phyloP scores from a whole-genome alignment of 2,329 filamentous ascomycete genomes.

The Alternaria arborescens region DNA sequence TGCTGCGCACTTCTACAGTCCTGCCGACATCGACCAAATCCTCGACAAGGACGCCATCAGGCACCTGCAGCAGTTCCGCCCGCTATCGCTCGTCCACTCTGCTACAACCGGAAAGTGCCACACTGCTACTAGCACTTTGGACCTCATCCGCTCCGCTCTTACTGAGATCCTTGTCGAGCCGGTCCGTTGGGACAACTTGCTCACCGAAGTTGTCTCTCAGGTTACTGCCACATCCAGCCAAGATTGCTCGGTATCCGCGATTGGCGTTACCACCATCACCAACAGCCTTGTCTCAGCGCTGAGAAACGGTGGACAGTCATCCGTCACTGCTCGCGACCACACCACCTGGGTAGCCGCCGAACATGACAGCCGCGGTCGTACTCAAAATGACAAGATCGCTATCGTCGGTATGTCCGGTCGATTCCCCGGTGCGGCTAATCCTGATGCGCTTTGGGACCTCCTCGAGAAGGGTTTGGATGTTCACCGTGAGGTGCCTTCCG shows the following conservation, averaged over 20 bases:
- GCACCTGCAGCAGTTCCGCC: constrained; percentile 54
- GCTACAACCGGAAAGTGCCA: constrained; percentile 57
- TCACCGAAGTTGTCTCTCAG: constrained; percentile 59
- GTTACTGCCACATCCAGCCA: constrained; percentile 53
- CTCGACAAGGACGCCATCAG: constrained; percentile 53
- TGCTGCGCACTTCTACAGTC: constrained; percentile 63
- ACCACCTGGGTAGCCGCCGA: constrained; percentile 52
- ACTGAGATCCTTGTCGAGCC: constrained; percentile 57
- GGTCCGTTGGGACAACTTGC: constrained; percentile 60
- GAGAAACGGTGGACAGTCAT: constrained; percentile 59
- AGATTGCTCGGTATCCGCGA: constrained; percentile 57
- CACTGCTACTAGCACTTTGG: constrained; percentile 55
- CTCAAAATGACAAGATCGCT: constrained; percentile 74
- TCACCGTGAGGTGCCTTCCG: constrained; percentile 70
- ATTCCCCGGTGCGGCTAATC: constrained; percentile 76
- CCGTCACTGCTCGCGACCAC: constrained; percentile 56
- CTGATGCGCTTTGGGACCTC: constrained; percentile 78
- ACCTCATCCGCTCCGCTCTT: constrained; percentile 56
- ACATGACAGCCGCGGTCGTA: constrained; percentile 52
- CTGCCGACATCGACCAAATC: constrained; percentile 62
- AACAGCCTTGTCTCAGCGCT: constrained; percentile 64
- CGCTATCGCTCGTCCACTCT: constrained; percentile 57
- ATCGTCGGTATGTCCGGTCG: constrained; percentile 85
- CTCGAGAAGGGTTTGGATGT: constrained; percentile 79
- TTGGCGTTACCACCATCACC: constrained; percentile 63